These are phyloP conservation scores for Helotiales sp. DNA, from an alignment of 2,329 filamentous ascomycete species.

Conservation along the genomic window DNA sequence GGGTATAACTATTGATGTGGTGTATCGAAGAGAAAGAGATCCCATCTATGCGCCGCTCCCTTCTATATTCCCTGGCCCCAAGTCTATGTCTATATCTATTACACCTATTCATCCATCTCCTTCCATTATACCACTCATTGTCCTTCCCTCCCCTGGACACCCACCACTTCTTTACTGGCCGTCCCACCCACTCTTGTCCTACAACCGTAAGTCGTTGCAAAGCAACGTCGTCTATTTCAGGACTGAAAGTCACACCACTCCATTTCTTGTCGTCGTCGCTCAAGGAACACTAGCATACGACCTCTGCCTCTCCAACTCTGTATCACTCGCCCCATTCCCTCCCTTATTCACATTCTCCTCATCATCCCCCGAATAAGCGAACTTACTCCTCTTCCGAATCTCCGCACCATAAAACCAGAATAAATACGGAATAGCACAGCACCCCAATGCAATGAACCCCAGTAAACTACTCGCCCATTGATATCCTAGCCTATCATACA, in stretches of 20 bases:
- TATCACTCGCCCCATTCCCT: slow-evolving; percentile 10
- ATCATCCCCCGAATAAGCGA: slow-evolving; percentile 67
- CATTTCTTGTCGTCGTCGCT: slow-evolving; percentile 37
- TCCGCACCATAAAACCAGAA: slow-evolving; percentile 76
- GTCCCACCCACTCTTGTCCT: neutral
- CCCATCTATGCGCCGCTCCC: neutral
- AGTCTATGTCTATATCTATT: neutral
- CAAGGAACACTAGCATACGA: slow-evolving; percentile 31
- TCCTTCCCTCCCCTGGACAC: too few species aligned
- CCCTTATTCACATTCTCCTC: slow-evolving; percentile 35
- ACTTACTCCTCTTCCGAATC: slow-evolving; percentile 70
- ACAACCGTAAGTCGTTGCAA: too few species aligned
- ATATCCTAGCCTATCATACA: slow-evolving; percentile 71
- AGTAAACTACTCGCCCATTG: slow-evolving; percentile 76
- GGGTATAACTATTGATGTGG: neutral
- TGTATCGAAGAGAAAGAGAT: neutral
- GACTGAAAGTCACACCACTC: neutral
- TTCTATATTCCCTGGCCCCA: neutral
- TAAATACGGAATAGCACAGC: slow-evolving; percentile 78
- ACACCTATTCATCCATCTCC: neutral
- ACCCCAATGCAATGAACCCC: slow-evolving; percentile 72
- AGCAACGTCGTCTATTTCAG: too few species aligned
- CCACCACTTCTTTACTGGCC: too few species aligned
- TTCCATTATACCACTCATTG: neutral
- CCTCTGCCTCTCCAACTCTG: slow-evolving; percentile 26